Evolutionary conservation across 148 eudicot species (phyloP).

Genomic region (Amaranthus palmeri): DNA sequence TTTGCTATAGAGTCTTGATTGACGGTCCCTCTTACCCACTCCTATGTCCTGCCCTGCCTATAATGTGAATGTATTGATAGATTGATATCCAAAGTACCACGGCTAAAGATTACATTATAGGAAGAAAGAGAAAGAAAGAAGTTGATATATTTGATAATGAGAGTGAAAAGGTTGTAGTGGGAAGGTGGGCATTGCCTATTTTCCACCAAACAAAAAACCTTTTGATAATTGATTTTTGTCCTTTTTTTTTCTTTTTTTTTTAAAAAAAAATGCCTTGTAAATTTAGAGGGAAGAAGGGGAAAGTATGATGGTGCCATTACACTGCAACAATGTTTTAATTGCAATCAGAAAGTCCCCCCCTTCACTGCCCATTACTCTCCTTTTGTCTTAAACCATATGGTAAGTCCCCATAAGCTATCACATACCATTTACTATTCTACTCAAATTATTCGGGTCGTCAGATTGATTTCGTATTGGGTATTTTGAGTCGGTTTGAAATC

Average conservation of each 20-base stretch:
- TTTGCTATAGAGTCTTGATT: too few relatives aligned
- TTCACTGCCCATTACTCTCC: neutral
- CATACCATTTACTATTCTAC: neutral
- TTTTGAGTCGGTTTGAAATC: too few relatives aligned
- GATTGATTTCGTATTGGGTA: too few relatives aligned
- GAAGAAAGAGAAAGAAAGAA: neutral
- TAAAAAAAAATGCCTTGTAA: too few relatives aligned
- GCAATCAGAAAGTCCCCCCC: neutral
- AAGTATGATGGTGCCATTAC: neutral
- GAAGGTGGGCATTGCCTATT: conserved; percentile 5
- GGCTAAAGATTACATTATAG: neutral
- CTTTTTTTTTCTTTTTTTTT: neutral
- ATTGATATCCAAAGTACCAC: conserved; percentile 11
- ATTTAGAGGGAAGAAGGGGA: neutral
- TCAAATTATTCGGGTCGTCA: too few relatives aligned
- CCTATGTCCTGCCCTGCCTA: too few relatives aligned
- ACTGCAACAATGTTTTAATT: conserved; percentile 2
- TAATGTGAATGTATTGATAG: conserved; percentile 7
- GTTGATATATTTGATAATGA: conserved; percentile 17
- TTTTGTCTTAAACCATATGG: conserved; percentile 17
- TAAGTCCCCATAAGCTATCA: neutral
- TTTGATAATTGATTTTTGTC: neutral
- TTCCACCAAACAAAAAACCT: conserved; percentile 2
- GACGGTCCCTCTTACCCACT: too few relatives aligned
- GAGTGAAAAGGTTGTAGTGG: conserved; percentile 5